phyloP scores from a whole-genome alignment of 805 yeast genomes.

The Barnettozyma botsteinii region DNA sequence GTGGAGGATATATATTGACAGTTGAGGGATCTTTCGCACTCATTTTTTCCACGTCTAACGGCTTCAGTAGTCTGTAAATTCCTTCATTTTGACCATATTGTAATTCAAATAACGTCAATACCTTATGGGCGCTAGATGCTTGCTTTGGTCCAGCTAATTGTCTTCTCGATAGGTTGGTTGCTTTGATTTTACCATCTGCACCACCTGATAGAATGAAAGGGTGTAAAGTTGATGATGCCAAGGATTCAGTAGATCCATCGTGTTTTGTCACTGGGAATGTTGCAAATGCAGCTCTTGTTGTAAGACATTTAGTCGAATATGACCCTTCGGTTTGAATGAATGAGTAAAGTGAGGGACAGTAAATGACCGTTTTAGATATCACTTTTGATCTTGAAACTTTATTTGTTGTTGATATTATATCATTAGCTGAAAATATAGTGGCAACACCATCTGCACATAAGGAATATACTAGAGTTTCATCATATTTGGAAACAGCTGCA shows the following conservation, averaged over 20 bases:
- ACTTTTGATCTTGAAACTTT: slow-evolving; percentile 29
- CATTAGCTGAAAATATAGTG: slow-evolving; percentile 31
- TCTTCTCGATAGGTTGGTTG: slow-evolving; percentile 36
- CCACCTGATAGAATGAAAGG: slow-evolving; percentile 44
- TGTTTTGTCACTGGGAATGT: slow-evolving; percentile 33
- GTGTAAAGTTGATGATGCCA: slow-evolving; percentile 38
- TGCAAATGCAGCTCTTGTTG: slow-evolving; percentile 33
- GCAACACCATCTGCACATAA: slow-evolving; percentile 39
- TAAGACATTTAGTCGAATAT: slow-evolving; percentile 30
- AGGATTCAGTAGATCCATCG: slow-evolving; percentile 34
- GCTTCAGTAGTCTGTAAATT: slow-evolving; percentile 37
- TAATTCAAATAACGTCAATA: slow-evolving; percentile 32
- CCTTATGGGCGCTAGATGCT: slow-evolving; percentile 24
- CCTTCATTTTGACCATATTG: slow-evolving; percentile 35
- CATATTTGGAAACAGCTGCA: slow-evolving; percentile 31
- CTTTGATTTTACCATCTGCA: slow-evolving; percentile 41
- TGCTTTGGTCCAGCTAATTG: slow-evolving; percentile 31
- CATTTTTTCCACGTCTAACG: slow-evolving; percentile 31
- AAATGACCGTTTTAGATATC: slow-evolving; percentile 25
- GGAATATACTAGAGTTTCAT: slow-evolving; percentile 29
- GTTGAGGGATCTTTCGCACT: slow-evolving; percentile 19
- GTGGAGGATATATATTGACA: slow-evolving; percentile 40
- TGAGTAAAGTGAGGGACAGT: slow-evolving; percentile 30
- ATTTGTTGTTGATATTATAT: slow-evolving; percentile 25
- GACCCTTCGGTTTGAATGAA: slow-evolving; percentile 39